Evolutionary conservation across 2,329 filamentous ascomycete genomes (phyloP), one percentile per base, ranked within the genome.

Genomic region (Gnomoniopsis smithogilvyi): DNA sequence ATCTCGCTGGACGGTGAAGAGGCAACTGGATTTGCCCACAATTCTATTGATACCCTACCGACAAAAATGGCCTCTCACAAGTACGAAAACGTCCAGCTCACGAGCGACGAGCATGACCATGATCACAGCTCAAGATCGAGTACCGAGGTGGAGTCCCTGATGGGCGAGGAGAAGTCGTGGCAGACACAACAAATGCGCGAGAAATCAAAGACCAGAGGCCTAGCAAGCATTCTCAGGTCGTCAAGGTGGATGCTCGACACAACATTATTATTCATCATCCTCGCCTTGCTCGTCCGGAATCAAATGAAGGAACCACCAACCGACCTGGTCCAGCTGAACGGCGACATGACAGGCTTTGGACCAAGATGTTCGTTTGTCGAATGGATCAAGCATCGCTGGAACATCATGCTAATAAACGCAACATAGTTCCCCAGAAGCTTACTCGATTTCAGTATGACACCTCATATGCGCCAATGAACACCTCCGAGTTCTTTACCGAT

Each of bases 121-220:
- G 69, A 71, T 59, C 68, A 70, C 41, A 74, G 69, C 58, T 56
- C 54, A 15, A 49, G 58, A 47, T 61, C 58, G 66, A 77, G 74
- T 56, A 75, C 77, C 62, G 74, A 77, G 22, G 69, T 68, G 58
- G 74, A 74, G 58, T 75, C 74, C 6, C 64, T 78, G 52, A 74
- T 77, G 66, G 72, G 71, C 54, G 72, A 73, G 26, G 71, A 71
- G 58, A 73, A 75, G 65, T 66, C 69, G 45, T 70, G 70, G 67
- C 66, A 69, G 34, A 64, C 68, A 43, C 64, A 68, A 47, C 64
- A 70, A 53, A 62, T 67, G 34, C 67, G 67, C 59, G 59, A 62
- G 50, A 65, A 65, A 19, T 59, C 56, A 8, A 63, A 62, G 41
- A 63, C 61, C 51, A 66, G 65, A 33, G 66, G 60, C 54, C 65